Conservation (phyloP, 2,329 filamentous ascomycete species). For the Incumbomyces delicatus region DNA sequence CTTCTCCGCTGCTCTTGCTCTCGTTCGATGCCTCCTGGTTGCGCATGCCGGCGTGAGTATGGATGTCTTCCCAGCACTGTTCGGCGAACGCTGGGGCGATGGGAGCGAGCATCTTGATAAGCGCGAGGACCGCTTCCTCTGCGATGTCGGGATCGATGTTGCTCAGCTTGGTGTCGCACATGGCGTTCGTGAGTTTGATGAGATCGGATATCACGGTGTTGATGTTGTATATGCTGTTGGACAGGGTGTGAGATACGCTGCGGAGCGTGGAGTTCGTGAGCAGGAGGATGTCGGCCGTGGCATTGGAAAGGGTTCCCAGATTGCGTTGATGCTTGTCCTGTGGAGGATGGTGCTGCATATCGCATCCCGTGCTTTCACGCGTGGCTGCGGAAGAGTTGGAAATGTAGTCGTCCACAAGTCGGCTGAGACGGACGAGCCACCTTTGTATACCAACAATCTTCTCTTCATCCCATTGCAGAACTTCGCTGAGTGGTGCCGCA, state of each 20-base stretch:
- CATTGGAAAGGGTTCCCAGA: conserved; percentile 22
- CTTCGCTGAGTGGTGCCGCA: conserved; percentile 72
- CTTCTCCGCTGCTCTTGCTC: too few species aligned
- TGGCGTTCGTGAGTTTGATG: conserved; percentile 66
- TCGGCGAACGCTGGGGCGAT: conserved; percentile 72
- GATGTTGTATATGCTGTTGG: conserved; percentile 61
- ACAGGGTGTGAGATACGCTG: conserved; percentile 59
- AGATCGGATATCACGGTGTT: conserved; percentile 79
- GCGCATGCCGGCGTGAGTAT: neutral
- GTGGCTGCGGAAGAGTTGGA: too few species aligned
- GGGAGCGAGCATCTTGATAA: conserved; percentile 67
- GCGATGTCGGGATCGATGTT: conserved; percentile 35
- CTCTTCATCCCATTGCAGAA: conserved; percentile 77
- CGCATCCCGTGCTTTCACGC: too few species aligned
- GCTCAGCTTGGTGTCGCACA: conserved; percentile 26
- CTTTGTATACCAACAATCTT: conserved; percentile 74
- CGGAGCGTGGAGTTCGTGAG: conserved; percentile 57
- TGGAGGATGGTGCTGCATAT: neutral
- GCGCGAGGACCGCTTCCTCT: conserved; percentile 37
- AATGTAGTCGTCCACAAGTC: conserved; percentile 37
- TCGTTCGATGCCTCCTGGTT: neutral
- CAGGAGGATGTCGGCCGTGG: conserved; percentile 47
- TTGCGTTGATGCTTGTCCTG: conserved; percentile 5
- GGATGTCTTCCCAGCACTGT: conserved; percentile 57
- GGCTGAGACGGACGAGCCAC: conserved; percentile 63